Base-by-base conservation (phyloP, 805 yeast genomes). In the Lipomyces kockii region DNA sequence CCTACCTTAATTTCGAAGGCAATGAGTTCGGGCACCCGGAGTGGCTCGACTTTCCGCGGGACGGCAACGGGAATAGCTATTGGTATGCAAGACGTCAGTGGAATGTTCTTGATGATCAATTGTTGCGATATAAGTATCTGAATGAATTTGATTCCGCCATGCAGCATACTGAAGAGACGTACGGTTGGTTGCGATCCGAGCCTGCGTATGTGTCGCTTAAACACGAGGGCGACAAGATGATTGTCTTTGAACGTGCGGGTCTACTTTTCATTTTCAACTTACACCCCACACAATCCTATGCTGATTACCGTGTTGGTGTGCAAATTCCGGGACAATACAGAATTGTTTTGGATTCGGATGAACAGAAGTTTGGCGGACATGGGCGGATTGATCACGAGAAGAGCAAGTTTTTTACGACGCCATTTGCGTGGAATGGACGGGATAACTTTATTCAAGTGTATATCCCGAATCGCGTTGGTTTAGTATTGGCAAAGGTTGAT, bases 11-110 rank as follows among this genome's bases (percentile, higher is more conserved):
- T 77, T 94, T 94, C 77, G 98, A 94, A 82, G 98, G 99, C 66
- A 94, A 94, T 76, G 99, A 94, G 80, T 94, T 95, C 80, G 99
- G 99, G 20, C 99, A 94, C 75, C 99, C 98, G 2, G 99, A 94
- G 78, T 94, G 99, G 99, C 85, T 95, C 62, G 99, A 94, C 79
- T 95, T 94, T 83, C 98, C 99, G 14, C 87, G 97, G 75, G 89
- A 72, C 35, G 97, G 97, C 46, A 95, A 94, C 79, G 84, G 84
- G 34, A 92, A 92, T 77, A 89, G 95, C 22, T 94, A 90, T 80
- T 95, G 91, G 80, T 94, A 95, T 76, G 97, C 98, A 1, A 86
- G 98, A 76, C 86, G 99, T 75, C 99, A 94, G 79, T 95, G 93
- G 84, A 92, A 92, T 75, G 83, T 94, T 73, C 85, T 89, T 49